phyloP scores from a whole-genome alignment of 169 alveolate genomes.

The Theileria sp. region DNA sequence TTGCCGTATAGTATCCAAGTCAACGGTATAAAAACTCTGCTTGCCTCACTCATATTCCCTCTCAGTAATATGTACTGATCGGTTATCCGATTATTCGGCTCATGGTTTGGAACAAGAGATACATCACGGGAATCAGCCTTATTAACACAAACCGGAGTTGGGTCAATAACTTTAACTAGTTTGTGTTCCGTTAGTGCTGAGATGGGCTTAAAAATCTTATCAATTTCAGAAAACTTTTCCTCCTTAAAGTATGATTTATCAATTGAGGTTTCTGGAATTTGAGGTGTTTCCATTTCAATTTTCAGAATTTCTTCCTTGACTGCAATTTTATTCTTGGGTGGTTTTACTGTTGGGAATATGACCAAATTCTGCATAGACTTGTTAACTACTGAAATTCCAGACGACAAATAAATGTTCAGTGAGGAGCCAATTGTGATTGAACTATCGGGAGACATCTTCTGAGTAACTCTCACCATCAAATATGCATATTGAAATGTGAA shows the following conservation, averaged over 20 bases:
- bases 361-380: constrained; percentile 54
- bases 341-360: constrained; percentile 49
- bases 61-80: constrained; percentile 42
- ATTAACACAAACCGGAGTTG: neutral
- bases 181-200: constrained; percentile 32
- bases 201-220: constrained; percentile 10
- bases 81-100: neutral
- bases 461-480: constrained; percentile 52
- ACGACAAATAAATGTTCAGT: constrained; percentile 52
- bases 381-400: constrained; percentile 50
- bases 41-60: constrained; percentile 17
- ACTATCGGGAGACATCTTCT: neutral
- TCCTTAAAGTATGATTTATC: neutral
- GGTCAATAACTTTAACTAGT: constrained; percentile 16
- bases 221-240: neutral
- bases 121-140: neutral
- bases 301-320: neutral
- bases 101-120: neutral
- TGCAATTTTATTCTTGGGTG: constrained; percentile 11
- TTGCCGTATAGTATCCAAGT: constrained; percentile 54
- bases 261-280: neutral
- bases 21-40: constrained; percentile 37
- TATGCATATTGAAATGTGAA: constrained; percentile 28
- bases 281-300: neutral
- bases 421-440: constrained; percentile 18